Evolutionary conservation across 176 grass and related monocot genomes (phyloP), one percentile per base, ranked within the genome.

Genomic region (Pontederia paniculata): DNA sequence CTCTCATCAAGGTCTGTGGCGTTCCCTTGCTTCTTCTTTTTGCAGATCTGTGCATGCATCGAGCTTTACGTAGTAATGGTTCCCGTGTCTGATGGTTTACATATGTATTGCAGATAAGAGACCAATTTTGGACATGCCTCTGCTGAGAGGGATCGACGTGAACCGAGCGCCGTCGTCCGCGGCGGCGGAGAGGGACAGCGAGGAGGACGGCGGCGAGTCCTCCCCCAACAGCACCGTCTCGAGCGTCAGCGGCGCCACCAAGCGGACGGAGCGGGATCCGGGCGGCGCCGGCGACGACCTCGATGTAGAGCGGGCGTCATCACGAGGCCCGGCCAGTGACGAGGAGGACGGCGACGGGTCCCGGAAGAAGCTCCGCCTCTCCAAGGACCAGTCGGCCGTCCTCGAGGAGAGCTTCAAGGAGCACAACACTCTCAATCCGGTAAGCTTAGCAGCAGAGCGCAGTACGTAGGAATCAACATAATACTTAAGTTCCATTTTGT

Each of bases 361-460:
- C 43, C 75, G 82, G 31, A 88, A 88, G 76, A 88, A 88, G 44
- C 69, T 88, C 14, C 76, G 76, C 0, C 80, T 88, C 49, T 80
- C 80, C 42, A 88, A 83, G 77, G 80, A 88, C 17, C 84, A 88
- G 57, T 68, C 84, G 0, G 66, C 75, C 21, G 73, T 83, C 46
- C 80, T 88, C 46, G 84, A 88, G 45, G 80, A 80, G 44, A 83
- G 67, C 70, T 88, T 88, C 70, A 88, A 83, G 70, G 80, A 88
- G 59, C 80, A 88, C 20, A 70, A 52, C 70, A 83, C 80, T 0
- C 85, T 88, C 10, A 80, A 80, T 56, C 85, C 85, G 31, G 85
- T 88, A 83, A 66, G 60, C 9, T 16, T 50, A 3, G 0, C 15
- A 49, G 42, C 52, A 47, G 12, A 13, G n/a, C 5, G 48, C 5